Base-by-base conservation (phyloP, 805 yeast genomes). In the Blastobotrys robertii region DNA sequence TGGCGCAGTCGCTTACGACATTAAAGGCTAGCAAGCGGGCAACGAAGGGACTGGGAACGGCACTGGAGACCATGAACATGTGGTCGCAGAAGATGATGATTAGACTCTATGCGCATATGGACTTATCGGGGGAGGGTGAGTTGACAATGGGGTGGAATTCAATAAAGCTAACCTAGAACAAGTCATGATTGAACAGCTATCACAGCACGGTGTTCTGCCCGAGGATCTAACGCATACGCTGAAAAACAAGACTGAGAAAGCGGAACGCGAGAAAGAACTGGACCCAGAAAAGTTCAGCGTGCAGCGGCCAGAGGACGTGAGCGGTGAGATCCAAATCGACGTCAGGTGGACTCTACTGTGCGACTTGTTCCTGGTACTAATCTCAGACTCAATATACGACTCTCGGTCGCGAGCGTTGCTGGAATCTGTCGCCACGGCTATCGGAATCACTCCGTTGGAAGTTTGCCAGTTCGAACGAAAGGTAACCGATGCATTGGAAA, bases 321-420 rank as follows among this genome's bases (percentile, higher is more conserved):
- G 50, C n/a, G 49, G 52, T 22, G 42, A 45, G 39, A 40, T 81
- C 6, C 76, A 79, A 22, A 72, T 84, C 43, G 96, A 88, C 54
- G 73, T 92, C 15, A 76, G 88, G 28, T 94, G 98, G 98, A 88
- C 96, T 0, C 74, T 90, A 10, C 67, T 92, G 4, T 94, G 98
- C 64, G 98, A 92, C 59, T 64, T 92, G 38, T 90, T 90, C 56
- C 67, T 92, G 34, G 70, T 84, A 8, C 66, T 90, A 2, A 64
- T 92, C 12, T 79, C 87, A 40, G 94, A 87, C 47, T 86, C 95
- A 0, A 74, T 77, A 43, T 94, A 86, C 58, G 99, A 92, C 61
- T 65, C 96, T 3, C 72, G 99, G 31, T 87, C 97, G 6, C 70
- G 97, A 45, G 72, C 92, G 0, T 64, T 92, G n/a, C 65, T 92